Evolutionary conservation across 768 basidiomycete genomes (phyloP).

Genomic region (Rhizopogon sp.): DNA sequence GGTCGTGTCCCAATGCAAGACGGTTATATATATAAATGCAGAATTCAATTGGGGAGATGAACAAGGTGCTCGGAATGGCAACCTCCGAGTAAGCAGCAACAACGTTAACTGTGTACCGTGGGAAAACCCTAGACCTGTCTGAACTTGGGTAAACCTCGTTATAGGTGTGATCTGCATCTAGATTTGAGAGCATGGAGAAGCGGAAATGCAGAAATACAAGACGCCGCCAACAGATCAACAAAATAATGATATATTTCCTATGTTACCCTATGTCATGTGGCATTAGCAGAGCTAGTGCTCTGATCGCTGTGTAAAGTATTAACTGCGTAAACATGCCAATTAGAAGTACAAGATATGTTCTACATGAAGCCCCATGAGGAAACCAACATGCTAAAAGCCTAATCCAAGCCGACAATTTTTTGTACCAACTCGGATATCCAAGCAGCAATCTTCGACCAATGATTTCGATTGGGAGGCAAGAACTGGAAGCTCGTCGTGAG

Average conservation of each 20-base stretch:
- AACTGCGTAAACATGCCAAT: constrained; percentile 4
- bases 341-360: constrained; percentile 11
- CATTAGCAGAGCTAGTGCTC: not conserved
- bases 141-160: too few relatives aligned
- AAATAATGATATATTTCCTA: not conserved
- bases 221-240: not conserved
- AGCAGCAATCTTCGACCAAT: constrained; percentile 61
- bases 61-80: not conserved
- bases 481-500: constrained; percentile 72
- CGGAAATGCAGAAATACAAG: not conserved
- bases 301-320: constrained; percentile 7
- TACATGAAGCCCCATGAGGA: constrained; percentile 10
- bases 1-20: not conserved
- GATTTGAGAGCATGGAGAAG: not conserved
- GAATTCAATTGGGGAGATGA: not conserved
- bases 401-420: constrained; percentile 41
- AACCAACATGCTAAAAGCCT: constrained; percentile 2
- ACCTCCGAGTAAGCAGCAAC: not conserved
- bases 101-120: not conserved
- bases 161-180: not conserved
- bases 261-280: not conserved
- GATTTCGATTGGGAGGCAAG: constrained; percentile 47
- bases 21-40: not conserved
- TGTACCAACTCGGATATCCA: constrained; percentile 67
- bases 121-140: not conserved